Base-by-base conservation (phyloP, 2,329 filamentous ascomycete genomes). In the Aspergillus tanneri region DNA sequence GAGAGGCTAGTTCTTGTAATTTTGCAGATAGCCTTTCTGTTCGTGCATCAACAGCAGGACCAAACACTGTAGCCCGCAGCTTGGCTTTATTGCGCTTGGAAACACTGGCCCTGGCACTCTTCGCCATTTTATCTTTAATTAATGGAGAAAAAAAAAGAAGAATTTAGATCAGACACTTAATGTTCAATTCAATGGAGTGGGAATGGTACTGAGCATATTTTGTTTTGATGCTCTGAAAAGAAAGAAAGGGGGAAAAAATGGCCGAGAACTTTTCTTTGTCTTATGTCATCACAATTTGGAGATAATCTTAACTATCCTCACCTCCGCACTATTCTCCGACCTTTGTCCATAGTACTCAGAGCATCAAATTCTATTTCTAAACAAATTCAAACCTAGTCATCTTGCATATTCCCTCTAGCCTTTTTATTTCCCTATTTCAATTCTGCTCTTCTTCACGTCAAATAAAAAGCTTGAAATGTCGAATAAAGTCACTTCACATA, bases 21-120 rank as follows among this genome's bases (percentile, higher is more conserved):
- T 93, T 96, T 52, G 88, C 87, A 30, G 89, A 90, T 27, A 96
- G 82, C 57, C 92, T 85, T 71, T 91, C 86, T 44, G 85, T 86
- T 59, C 92, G 83, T 37, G 87, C 90, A 61, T 80, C 76, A 69
- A 92, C 89, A 46, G 85, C 84, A 12, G 92, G 92, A 1, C 86
- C 88, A 72, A 95, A 96, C 57, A 96, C 86, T 56, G 83, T 84
- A 57, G 82, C 77, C 70, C 91, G 91, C 56, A 96, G 80, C 61
- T 82, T 85, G 59, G 82, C 79, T 74, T 90, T 90, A 77, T 96
- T 96, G 63, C 80, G 79, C 77, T 96, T 96, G 62, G 79, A 83
- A 57, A 81, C 77, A 67, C 86, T 95, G 57, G 91, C 82, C 68
- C 92, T 81, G 52, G 87, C 77, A 67, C 88, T 87, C 70, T 95